Evolutionary conservation across 768 basidiomycete genomes (phyloP).

Genomic region (Naganishia randhawae): DNA sequence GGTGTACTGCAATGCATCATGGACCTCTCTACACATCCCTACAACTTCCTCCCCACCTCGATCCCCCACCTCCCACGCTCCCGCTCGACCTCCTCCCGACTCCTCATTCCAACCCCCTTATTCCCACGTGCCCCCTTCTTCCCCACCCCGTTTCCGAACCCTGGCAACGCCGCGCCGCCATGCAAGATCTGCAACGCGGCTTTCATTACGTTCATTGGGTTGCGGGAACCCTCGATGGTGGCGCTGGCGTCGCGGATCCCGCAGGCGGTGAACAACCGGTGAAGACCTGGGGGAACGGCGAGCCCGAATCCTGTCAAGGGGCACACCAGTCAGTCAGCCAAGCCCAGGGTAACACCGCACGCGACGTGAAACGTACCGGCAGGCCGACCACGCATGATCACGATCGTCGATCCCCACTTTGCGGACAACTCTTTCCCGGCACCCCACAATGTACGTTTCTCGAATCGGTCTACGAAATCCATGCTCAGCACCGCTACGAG

Average conservation of each 20-base stretch:
- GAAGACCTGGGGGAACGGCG: slow-evolving; percentile 79
- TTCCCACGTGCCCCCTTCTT: slow-evolving; percentile 66
- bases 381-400: slow-evolving; percentile 64
- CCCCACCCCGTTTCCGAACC: slow-evolving; percentile 74
- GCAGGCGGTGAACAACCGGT: slow-evolving; percentile 80
- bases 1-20: not conserved
- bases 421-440: slow-evolving; percentile 60
- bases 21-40: not conserved
- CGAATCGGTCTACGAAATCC: slow-evolving; percentile 92
- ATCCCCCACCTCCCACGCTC: slow-evolving; percentile 76
- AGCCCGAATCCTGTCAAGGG: slow-evolving; percentile 74
- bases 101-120: slow-evolving; percentile 69
- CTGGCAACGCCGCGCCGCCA: slow-evolving; percentile 62
- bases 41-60: slow-evolving; percentile 52
- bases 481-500: slow-evolving; percentile 72
- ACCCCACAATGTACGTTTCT: slow-evolving; percentile 90
- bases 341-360: not conserved
- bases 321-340: not conserved
- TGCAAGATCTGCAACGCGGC: slow-evolving; percentile 76
- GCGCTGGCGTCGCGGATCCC: slow-evolving; percentile 93
- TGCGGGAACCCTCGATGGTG: slow-evolving; percentile 90
- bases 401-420: slow-evolving; percentile 77
- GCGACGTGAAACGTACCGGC: slow-evolving; percentile 47
- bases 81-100: slow-evolving; percentile 69
- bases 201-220: slow-evolving; percentile 81